A percentile compares a stretch with the other conserved stretches of the same genome.
These are phyloP conservation scores for Erodium trifolium DNA, from an alignment of 441 rosid genomes.

Conservation along the genomic window DNA sequence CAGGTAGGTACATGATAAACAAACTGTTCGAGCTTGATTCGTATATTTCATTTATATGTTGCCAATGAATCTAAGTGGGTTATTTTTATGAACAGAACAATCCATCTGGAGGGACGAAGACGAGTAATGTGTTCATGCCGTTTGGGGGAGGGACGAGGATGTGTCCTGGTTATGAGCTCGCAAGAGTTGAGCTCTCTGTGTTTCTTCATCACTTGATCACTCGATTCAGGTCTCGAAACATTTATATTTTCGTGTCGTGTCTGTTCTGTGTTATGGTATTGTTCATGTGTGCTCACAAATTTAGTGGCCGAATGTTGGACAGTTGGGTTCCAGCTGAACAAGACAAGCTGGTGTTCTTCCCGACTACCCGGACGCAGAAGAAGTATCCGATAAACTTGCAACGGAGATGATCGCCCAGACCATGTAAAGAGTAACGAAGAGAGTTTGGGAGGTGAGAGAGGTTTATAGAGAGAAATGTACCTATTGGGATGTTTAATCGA, in stretches of 20 bases:
- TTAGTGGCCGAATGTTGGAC: slow-evolving; percentile 5
- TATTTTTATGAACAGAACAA: slow-evolving; percentile 31
- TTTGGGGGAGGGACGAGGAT: slow-evolving; percentile 90
- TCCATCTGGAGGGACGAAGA: slow-evolving; percentile 34
- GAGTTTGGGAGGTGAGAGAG: background rate
- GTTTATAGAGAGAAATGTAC: background rate
- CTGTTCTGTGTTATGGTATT: no score
- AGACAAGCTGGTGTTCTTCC: slow-evolving; percentile 85
- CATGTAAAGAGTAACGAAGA: slow-evolving; percentile 16
- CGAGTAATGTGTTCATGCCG: slow-evolving; percentile 60
- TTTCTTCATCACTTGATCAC: slow-evolving; percentile 84
- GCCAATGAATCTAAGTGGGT: no score
- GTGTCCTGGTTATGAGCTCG: slow-evolving; percentile 93
- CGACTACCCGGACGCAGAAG: slow-evolving; percentile 86
- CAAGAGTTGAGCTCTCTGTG: slow-evolving; percentile 77
- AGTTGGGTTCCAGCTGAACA: slow-evolving; percentile 89
- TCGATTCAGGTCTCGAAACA: slow-evolving; percentile 52
- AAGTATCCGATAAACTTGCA: slow-evolving; percentile 65
- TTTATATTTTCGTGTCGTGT: background rate
- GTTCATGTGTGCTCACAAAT: background rate
- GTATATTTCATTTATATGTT: no score
- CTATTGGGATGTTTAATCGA: background rate
- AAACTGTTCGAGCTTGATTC: no score
- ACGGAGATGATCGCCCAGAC: slow-evolving; percentile 28
- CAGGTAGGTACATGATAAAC: slow-evolving; percentile 56